Conservation (phyloP, 345 rosid genomes). For the Eutrema yunnanense region DNA sequence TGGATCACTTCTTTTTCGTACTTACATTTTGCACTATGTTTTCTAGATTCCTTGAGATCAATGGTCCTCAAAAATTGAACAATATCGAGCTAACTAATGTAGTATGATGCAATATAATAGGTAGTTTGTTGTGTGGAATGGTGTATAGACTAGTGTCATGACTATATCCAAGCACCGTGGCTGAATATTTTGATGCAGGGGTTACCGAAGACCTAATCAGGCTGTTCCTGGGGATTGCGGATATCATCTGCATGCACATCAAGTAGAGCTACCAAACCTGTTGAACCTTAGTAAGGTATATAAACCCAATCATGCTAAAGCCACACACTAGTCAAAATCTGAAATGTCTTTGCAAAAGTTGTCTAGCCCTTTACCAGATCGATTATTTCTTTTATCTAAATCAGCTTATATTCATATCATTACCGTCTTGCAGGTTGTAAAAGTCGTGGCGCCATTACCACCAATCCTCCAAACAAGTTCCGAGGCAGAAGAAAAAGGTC, state of each 20-base stretch:
- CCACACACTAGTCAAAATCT: not conserved
- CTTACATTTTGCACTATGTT: not conserved
- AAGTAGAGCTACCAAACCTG: slow-evolving; percentile 50
- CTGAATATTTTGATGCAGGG: slow-evolving; percentile 36
- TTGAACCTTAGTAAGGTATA: slow-evolving; percentile 44
- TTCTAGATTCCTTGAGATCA: not conserved
- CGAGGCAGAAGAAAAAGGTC: slow-evolving; percentile 20
- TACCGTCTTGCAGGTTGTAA: slow-evolving; percentile 36
- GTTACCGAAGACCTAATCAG: slow-evolving; percentile 58
- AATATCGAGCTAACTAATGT: not conserved
- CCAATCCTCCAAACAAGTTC: slow-evolving; percentile 39
- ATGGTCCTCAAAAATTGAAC: not conserved
- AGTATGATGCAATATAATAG: not conserved
- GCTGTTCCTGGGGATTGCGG: slow-evolving; percentile 92
- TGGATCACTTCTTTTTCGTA: not conserved
- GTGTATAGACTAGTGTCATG: not conserved
- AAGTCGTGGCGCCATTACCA: slow-evolving; percentile 56
- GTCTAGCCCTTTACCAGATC: not conserved
- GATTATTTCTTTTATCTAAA: not conserved
- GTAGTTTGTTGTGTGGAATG: not conserved
- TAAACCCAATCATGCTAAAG: not conserved
- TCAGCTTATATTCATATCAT: not conserved
- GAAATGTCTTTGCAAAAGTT: not conserved
- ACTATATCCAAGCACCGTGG: not conserved
- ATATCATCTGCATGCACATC: slow-evolving; percentile 81